phyloP scores from a whole-genome alignment of 441 rosid genomes.

The Eruca vesicaria region DNA sequence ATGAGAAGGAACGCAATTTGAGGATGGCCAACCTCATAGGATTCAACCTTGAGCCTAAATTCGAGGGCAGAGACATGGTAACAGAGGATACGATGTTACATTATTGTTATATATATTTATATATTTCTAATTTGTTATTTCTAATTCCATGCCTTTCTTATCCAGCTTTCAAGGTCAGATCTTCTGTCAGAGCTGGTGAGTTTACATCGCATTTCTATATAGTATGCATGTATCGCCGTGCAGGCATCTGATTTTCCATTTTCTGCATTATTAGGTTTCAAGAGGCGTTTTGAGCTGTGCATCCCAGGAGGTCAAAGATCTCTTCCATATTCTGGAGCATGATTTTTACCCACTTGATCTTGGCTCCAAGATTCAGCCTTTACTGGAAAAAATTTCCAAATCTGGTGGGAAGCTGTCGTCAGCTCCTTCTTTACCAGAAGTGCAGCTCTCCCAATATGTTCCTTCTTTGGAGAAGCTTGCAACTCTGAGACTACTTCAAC shows the following conservation, averaged over 20 bases:
- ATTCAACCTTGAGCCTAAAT: constrained; percentile 80
- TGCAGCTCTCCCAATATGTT: constrained; percentile 83
- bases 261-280: constrained; percentile 50
- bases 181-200: constrained; percentile 94
- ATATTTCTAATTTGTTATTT: constrained; percentile 4
- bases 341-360: constrained; percentile 88
- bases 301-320: constrained; percentile 94
- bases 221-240: not conserved
- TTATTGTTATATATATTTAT: not conserved
- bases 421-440: constrained; percentile 91
- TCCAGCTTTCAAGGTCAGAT: constrained; percentile 91
- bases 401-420: constrained; percentile 90
- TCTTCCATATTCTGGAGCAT: constrained; percentile 86
- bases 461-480: constrained; percentile 84
- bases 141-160: constrained; percentile 12
- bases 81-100: not conserved
- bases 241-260: constrained; percentile 11
- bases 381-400: constrained; percentile 75
- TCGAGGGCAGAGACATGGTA: constrained; percentile 95
- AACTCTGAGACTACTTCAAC: constrained; percentile 86
- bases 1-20: constrained; percentile 85
- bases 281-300: constrained; percentile 95
- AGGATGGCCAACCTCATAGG: constrained; percentile 97
- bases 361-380: constrained; percentile 74
- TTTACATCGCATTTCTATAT: no score